Evolutionary conservation across 495 filamentous ascomycete genomes (phyloP).

Genomic region (Daldinia vernicosa): DNA sequence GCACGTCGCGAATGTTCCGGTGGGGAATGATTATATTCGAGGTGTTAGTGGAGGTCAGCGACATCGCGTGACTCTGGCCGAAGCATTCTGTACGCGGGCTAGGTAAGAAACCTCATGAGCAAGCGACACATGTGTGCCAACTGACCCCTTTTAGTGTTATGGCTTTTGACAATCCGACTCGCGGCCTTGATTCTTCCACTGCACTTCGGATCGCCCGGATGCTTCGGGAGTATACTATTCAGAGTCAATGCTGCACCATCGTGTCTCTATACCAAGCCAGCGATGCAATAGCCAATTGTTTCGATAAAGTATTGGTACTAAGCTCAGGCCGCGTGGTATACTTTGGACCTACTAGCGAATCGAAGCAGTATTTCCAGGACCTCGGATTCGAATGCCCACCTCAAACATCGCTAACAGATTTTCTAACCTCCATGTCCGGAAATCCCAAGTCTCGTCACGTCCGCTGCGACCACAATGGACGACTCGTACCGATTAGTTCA

Average conservation of each 20-base stretch:
- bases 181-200: slow-evolving; percentile 59
- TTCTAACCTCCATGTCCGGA: slow-evolving; percentile 75
- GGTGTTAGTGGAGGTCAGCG: slow-evolving; percentile 71
- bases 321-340: slow-evolving; percentile 71
- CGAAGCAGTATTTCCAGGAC: slow-evolving; percentile 66
- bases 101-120: neutral
- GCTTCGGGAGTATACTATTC: slow-evolving; percentile 62
- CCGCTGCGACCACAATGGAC: neutral
- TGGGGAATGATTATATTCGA: slow-evolving; percentile 83
- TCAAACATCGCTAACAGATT: slow-evolving; percentile 77
- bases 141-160: slow-evolving; percentile 46
- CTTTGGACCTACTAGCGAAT: slow-evolving; percentile 62
- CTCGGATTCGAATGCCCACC: slow-evolving; percentile 73
- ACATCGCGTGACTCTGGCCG: slow-evolving; percentile 63
- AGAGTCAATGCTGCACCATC: slow-evolving; percentile 62
- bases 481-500: neutral
- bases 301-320: slow-evolving; percentile 69
- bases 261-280: slow-evolving; percentile 80
- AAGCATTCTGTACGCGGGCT: slow-evolving; percentile 31
- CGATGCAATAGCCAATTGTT: slow-evolving; percentile 71
- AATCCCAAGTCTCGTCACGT: slow-evolving; percentile 26
- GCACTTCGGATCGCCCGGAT: slow-evolving; percentile 59
- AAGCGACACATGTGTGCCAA: slow-evolving; percentile 20
- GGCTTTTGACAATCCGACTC: slow-evolving; percentile 63
- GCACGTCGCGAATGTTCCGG: slow-evolving; percentile 78